Base-by-base conservation (phyloP, 345 rosid species). In the Carallia pectinifolia region DNA sequence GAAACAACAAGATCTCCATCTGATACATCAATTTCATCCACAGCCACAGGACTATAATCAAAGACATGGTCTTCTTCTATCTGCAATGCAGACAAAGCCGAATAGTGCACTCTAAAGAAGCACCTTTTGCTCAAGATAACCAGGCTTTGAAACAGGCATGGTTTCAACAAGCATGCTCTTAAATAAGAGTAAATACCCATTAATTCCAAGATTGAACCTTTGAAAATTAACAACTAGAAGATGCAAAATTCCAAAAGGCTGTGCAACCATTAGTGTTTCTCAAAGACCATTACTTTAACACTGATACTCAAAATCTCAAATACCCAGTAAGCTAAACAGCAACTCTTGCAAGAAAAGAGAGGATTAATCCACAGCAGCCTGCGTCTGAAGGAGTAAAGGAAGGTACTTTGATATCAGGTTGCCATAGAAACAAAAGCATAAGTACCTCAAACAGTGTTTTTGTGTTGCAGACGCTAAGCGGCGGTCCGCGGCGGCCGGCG, bases 41-140 rank as follows among this genome's bases (percentile, higher is more conserved):
- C 67, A 73, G 7, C 58, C 10, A 30, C 27, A n/a, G 67, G 59
- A 76, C 19, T 53, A 71, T 44, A 69, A 65, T 78, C 81, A 58
- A 76, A 71, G 65, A 65, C 63, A 3, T 69, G 63, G 74, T 82
- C 80, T 47, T 84, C 85, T 69, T 84, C 85, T 67, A 74, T 69
- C 58, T 68, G 44, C 54, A 76, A 62, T 19, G 81, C 82, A 33
- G 83, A 74, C 37, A 79, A 37, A 61, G 75, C 78, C 9, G 72
- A 67, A 62, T 50, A 68, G 61, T 56, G 64, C 38, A 52, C 58
- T n/a, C 72, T 60, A 50, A 73, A 64, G 47, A 31, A n/a, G 23
- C 38, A 67, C 4, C n/a, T 73, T 66, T 71, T 40, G 38, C 12
- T 31, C 6, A 17, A 62, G 19, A 48, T 13, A 64, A 58, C 63